Evolutionary conservation across 78 protist species (phyloP).

Genomic region (Thecamonas trahens): DNA sequence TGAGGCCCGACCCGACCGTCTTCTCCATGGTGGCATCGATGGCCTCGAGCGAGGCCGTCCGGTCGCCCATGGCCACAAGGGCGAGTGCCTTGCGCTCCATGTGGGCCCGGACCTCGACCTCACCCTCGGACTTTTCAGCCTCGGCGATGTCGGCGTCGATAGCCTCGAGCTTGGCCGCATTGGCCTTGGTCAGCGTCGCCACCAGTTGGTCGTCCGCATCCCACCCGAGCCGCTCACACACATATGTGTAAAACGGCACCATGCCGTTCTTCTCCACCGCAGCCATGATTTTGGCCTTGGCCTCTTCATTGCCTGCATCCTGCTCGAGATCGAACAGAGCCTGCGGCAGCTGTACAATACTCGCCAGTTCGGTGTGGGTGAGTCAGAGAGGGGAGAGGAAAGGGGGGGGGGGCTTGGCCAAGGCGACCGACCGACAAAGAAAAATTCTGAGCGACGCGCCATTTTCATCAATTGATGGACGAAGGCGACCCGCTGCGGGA

Average conservation of each 20-base stretch:
- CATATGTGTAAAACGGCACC: constrained; percentile 64
- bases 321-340: too few relatives aligned
- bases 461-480: too few relatives aligned
- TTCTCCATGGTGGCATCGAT: constrained; percentile 59
- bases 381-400: too few relatives aligned
- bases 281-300: background rate
- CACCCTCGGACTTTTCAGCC: constrained; percentile 87
- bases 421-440: too few relatives aligned
- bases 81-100: constrained; percentile 56
- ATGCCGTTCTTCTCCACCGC: constrained; percentile 24
- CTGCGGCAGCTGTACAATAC: too few relatives aligned
- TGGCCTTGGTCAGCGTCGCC: constrained; percentile 20
- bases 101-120: constrained; percentile 89
- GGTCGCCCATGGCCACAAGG: constrained; percentile 75
- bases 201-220: constrained; percentile 28
- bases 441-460: too few relatives aligned
- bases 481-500: too few relatives aligned
- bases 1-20: constrained; percentile 85
- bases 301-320: background rate
- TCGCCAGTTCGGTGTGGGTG: too few relatives aligned
- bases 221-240: constrained; percentile 49
- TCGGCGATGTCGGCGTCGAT: constrained; percentile 68
- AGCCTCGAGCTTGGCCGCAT: constrained; percentile 26
- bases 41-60: constrained; percentile 52
- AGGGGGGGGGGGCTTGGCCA: too few relatives aligned